Evolutionary conservation across 371 early-diverging fungal genomes (phyloP).

Genomic region (Amoeboaphelidium occidentale): DNA sequence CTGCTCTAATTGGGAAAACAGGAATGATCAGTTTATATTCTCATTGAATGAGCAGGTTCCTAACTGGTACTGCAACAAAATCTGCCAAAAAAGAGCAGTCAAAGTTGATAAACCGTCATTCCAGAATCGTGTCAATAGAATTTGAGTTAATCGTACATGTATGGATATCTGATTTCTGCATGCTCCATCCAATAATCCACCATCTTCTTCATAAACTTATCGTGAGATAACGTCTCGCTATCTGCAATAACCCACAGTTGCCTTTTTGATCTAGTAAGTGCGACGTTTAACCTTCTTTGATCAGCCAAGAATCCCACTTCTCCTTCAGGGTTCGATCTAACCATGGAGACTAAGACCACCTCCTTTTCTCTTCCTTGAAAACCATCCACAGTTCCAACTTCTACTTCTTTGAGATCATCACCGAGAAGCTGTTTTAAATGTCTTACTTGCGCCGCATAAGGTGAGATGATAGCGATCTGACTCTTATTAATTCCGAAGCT

Average conservation of each 20-base stretch:
- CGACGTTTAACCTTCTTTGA: constrained; percentile 60
- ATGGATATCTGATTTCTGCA: constrained; percentile 14
- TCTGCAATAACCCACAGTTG: constrained; percentile 71
- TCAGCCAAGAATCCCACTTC: constrained; percentile 78
- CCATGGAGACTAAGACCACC: constrained; percentile 51
- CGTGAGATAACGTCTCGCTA: constrained; percentile 12
- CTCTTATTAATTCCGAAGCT: constrained; percentile 28
- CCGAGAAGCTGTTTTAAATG: constrained; percentile 15
- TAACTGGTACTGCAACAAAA: too few species aligned
- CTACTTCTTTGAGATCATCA: constrained; percentile 25
- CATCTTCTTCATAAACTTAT: constrained; percentile 15
- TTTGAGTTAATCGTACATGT: background rate
- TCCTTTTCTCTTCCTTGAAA: constrained; percentile 94
- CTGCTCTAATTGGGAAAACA: too few species aligned
- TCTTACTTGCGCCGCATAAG: constrained; percentile 56
- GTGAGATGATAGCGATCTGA: constrained; percentile 62
- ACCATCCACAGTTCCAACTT: constrained; percentile 76
- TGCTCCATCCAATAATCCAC: constrained; percentile 12
- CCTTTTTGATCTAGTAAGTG: constrained; percentile 70
- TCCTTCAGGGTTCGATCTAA: constrained; percentile 37
- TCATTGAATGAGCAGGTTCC: too few species aligned
- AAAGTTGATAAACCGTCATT: too few species aligned
- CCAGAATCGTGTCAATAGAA: background rate
- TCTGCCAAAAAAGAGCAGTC: too few species aligned
- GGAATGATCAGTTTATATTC: too few species aligned